These are phyloP conservation scores for Phytophthora capsici DNA, from an alignment of 352 stramenopile genomes.

Conservation along the genomic window DNA sequence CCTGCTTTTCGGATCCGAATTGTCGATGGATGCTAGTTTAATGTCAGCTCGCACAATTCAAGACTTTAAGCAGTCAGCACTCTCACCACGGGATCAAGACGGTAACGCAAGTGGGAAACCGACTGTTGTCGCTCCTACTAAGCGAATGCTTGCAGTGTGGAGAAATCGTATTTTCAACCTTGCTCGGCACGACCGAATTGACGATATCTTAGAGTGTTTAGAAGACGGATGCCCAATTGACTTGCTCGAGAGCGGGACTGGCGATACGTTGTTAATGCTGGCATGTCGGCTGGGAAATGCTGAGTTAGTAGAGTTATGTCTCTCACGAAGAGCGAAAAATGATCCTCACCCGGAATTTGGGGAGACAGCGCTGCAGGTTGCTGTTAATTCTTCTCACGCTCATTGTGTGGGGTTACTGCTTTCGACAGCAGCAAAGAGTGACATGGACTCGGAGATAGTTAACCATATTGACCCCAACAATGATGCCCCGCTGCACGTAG, in stretches of 20 bases:
- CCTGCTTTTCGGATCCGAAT: conserved; percentile 39
- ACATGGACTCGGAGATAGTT: conserved; percentile 89
- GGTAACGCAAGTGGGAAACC: conserved; percentile 7
- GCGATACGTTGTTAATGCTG: conserved; percentile 84
- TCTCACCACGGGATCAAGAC: conserved; percentile 34
- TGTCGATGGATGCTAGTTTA: conserved; percentile 12
- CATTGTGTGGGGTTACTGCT: conserved; percentile 71
- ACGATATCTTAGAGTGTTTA: conserved; percentile 56
- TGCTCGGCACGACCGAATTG: conserved; percentile 46
- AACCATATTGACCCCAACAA: conserved; percentile 87
- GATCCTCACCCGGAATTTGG: conserved; percentile 88
- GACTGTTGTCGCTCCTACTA: conserved; percentile 27
- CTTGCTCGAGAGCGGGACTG: conserved; percentile 69
- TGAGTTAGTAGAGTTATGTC: conserved; percentile 73
- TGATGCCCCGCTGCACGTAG: conserved; percentile 82
- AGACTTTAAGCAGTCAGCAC: conserved; percentile 50
- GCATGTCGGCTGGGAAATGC: conserved; percentile 69
- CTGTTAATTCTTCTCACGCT: conserved; percentile 65
- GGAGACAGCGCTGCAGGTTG: conserved; percentile 81
- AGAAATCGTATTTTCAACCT: conserved; percentile 67
- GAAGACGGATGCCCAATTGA: conserved; percentile 78
- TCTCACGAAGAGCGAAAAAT: conserved; percentile 83
- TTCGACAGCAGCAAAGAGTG: conserved; percentile 77
- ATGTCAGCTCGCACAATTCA: conserved; percentile 52
- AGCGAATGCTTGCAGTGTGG: conserved; percentile 59